Evolutionary conservation across 2,329 filamentous ascomycete species (phyloP), one percentile per base, ranked within the genome.

Genomic region (Trichoderma sp.): DNA sequence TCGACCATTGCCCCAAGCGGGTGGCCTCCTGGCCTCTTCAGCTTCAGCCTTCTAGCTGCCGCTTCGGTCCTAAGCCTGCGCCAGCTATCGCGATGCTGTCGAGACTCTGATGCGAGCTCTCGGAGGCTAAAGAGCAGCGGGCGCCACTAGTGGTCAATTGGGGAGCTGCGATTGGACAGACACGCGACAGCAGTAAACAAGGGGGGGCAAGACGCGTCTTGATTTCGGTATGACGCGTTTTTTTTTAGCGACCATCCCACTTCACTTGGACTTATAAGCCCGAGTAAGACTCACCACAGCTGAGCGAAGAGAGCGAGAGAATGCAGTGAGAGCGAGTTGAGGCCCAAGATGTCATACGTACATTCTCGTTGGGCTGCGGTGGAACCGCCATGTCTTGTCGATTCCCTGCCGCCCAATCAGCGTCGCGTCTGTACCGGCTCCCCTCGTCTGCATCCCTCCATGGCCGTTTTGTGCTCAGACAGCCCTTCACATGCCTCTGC

Each of bases 161-260:
- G 39, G 6, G 65, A 24, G 30, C 7, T 13, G 39, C 74, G 73
- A 76, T 76, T 76, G 75, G 75, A 37, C 63, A 21, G 26, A 14
- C 32, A 66, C 56, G 56, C 51, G 70, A 60, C 64, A 32, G 61
- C 71, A 72, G 70, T 71, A 70, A 76, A 76, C 60, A 66, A 51
- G 55, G 73, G 69, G 69, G 70, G 51, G 43, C 37, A n/a, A 30
- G 37, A 68, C 66, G 66, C 66, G 66, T 68, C 66, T 64, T 52
- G 46, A 16, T n/a, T 24, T 49, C n/a, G 54, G 32, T 54, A 65
- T 56, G 61, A 65, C 61, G 61, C 61, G 61, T 56, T 65, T 58
- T 55, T 55, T 51, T 24, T 56, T 56, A 32, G 60, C 49, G 60
- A 30, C 49, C 43, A 51, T 61, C 32, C 59, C 59, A 34, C 59